Conservation (phyloP, 2,329 filamentous ascomycete genomes). For the Botrytis paeoniae region DNA sequence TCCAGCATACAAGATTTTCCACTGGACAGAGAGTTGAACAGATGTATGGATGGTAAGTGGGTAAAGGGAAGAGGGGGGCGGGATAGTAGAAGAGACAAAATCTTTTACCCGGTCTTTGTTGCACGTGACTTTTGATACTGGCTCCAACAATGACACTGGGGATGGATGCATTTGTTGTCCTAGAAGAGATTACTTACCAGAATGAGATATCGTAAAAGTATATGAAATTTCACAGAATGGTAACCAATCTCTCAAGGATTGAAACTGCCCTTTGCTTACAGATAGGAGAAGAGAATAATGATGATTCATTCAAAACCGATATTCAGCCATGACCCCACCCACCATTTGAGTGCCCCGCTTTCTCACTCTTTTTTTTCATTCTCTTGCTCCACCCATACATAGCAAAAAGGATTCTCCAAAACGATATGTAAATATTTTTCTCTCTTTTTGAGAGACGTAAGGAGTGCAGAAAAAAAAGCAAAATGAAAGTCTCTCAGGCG, state of each 20-base stretch:
- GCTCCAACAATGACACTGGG: background rate
- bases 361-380: background rate
- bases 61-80: background rate
- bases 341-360: background rate
- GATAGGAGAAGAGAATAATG: background rate
- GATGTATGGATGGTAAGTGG: background rate
- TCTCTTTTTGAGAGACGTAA: accelerated
- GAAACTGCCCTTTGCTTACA: background rate
- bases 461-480: background rate
- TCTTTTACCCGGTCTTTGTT: background rate
- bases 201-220: background rate
- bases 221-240: background rate
- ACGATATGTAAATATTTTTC: background rate
- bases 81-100: background rate
- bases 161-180: background rate
- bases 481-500: slow-evolving; percentile 19
- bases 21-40: background rate
- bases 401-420: background rate
- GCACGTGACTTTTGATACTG: background rate
- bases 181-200: background rate
- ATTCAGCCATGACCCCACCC: background rate
- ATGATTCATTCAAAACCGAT: background rate
- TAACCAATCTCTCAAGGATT: background rate
- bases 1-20: background rate
- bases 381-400: too few species aligned